These are phyloP conservation scores for Agrocybe pediades DNA, from an alignment of 768 basidiomycete genomes.

Conservation along the genomic window DNA sequence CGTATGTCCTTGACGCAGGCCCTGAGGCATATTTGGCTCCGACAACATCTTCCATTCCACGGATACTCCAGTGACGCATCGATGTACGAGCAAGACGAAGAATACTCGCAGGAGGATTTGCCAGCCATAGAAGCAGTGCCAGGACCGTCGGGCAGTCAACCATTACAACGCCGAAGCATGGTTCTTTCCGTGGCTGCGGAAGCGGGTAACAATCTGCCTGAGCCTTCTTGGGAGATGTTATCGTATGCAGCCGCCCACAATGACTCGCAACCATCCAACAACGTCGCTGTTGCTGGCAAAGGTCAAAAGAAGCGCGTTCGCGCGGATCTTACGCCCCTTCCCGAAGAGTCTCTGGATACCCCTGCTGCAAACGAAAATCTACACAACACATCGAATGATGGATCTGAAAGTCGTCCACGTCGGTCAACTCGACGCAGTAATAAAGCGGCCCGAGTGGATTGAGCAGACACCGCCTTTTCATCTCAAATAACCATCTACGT, in stretches of 20 bases:
- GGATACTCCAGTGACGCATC: neutral
- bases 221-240: constrained; percentile 63
- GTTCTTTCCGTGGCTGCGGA: constrained; percentile 50
- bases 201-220: constrained; percentile 36
- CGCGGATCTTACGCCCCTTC: constrained; percentile 43
- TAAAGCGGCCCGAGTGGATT: constrained; percentile 21
- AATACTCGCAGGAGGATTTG: neutral
- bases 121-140: neutral
- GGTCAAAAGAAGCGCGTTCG: constrained; percentile 42
- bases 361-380: neutral
- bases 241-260: constrained; percentile 34
- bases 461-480: neutral
- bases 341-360: constrained; percentile 15
- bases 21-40: constrained; percentile 78
- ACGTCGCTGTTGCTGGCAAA: constrained; percentile 17
- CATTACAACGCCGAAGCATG: constrained; percentile 51
- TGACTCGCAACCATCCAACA: constrained; percentile 19
- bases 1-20: constrained; percentile 78
- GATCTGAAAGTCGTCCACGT: constrained; percentile 10
- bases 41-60: constrained; percentile 32
- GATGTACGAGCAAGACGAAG: neutral
- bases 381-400: neutral
- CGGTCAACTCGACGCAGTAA: constrained; percentile 21
- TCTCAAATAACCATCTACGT: no score
- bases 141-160: constrained; percentile 29